Percentiles rank a stretch among this genome's conserved stretches.
phyloP scores from a whole-genome alignment of 306 rosid species.

The Pyrus betulifolia region DNA sequence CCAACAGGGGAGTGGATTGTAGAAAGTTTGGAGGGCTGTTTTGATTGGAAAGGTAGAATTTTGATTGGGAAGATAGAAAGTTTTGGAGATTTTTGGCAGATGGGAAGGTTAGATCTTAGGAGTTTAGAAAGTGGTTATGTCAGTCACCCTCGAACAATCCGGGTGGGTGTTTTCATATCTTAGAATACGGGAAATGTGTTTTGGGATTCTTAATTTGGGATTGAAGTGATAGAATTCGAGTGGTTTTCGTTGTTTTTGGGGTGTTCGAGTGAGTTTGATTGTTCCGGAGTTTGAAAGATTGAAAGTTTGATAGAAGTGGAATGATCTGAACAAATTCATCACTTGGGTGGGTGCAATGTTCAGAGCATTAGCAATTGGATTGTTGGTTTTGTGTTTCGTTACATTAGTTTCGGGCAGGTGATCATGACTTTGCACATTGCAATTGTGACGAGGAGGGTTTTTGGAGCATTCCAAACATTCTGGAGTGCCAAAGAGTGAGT shows the following conservation, averaged over 20 bases:
- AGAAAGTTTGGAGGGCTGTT: not conserved
- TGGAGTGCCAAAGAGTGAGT: conserved; percentile 34
- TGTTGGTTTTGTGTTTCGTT: conserved; percentile 15
- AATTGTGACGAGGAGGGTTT: conserved; percentile 53
- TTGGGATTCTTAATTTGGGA: not conserved
- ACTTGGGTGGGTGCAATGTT: conserved; percentile 30
- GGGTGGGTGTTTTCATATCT: conserved; percentile 13
- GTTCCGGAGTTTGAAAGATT: not conserved
- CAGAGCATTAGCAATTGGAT: conserved; percentile 13
- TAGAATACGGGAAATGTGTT: not conserved
- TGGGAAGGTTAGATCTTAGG: conserved; percentile 1
- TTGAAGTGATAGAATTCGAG: not conserved
- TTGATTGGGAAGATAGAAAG: not conserved
- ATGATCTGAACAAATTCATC: not conserved
- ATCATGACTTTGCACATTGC: conserved; percentile 34
- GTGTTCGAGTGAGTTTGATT: not conserved
- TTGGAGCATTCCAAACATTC: conserved; percentile 29
- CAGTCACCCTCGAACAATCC: not conserved
- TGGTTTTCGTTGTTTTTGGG: not conserved
- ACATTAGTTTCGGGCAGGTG: conserved; percentile 27
- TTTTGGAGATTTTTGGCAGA: not conserved
- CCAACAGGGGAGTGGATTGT: not conserved
- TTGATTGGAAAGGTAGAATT: not conserved
- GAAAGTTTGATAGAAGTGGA: not conserved
- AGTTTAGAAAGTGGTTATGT: not conserved